Evolutionary conservation across 495 filamentous ascomycete species (phyloP).

Genomic region (Podospora sp.): DNA sequence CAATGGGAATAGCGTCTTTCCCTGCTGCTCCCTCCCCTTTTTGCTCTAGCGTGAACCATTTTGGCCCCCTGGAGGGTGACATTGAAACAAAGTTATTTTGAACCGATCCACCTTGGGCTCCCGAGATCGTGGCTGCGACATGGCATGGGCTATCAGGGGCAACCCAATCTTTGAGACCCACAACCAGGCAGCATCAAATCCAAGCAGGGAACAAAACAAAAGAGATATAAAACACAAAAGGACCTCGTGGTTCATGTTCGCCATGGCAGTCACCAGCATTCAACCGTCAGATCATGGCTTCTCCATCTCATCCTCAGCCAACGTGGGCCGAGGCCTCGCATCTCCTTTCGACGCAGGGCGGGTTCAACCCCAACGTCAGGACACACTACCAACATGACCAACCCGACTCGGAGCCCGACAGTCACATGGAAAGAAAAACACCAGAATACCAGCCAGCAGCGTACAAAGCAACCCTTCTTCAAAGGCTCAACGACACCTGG

Average conservation of each 20-base stretch:
- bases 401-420: neutral
- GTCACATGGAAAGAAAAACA: neutral
- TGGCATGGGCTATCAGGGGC: neutral
- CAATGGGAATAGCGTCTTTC: neutral
- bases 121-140: neutral
- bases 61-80: neutral
- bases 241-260: too few relatives aligned
- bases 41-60: neutral
- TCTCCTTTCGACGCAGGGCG: neutral
- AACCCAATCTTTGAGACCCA: neutral
- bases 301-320: neutral
- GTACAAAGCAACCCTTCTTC: neutral
- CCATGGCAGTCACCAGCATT: neutral
- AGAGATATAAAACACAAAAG: neutral
- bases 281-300: neutral
- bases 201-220: neutral
- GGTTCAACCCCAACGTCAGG: neutral
- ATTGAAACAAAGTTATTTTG: neutral
- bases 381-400: neutral
- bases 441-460: neutral
- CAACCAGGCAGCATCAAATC: too few relatives aligned
- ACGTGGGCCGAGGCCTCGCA: conserved; percentile 1
- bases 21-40: neutral
- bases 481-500: neutral
- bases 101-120: neutral